These are phyloP conservation scores for Solanum appendiculatum DNA, from an alignment of 257 asterid genomes.

Conservation along the genomic window DNA sequence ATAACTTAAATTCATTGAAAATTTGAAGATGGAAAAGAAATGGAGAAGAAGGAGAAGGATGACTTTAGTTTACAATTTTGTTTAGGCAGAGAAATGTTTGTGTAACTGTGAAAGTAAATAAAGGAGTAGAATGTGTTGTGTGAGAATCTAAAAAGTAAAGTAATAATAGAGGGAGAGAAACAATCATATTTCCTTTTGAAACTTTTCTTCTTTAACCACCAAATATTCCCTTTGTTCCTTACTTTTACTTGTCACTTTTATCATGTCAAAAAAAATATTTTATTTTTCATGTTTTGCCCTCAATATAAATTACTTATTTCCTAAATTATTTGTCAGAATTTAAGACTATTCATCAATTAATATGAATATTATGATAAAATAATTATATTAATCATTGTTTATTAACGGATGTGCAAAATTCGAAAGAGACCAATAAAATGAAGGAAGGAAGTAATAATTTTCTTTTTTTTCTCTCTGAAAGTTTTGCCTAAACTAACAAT, in stretches of 20 bases:
- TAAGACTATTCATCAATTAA: too few species aligned
- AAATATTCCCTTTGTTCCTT: background rate
- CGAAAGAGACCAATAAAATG: too few species aligned
- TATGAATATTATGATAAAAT: background rate
- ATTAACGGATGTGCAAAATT: background rate
- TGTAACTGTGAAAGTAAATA: conserved; percentile 19
- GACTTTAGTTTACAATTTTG: background rate
- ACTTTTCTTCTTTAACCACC: background rate
- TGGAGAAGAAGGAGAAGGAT: conserved; percentile 16
- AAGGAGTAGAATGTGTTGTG: conserved; percentile 16
- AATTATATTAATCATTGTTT: too few species aligned
- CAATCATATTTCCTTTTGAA: background rate
- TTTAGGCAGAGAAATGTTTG: background rate
- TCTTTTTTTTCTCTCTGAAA: too few species aligned
- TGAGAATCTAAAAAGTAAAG: background rate
- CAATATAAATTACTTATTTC: too few species aligned
- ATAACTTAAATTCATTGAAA: background rate
- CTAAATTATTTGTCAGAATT: too few species aligned
- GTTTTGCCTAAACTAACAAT: background rate
- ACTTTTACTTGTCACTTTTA: background rate
- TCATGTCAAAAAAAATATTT: too few species aligned
- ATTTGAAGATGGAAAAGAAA: conserved; percentile 27
- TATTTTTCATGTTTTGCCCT: too few species aligned
- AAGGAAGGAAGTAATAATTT: background rate
- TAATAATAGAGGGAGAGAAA: background rate